Conservation (phyloP, 768 basidiomycete genomes). For the Agrocybe pediades region DNA sequence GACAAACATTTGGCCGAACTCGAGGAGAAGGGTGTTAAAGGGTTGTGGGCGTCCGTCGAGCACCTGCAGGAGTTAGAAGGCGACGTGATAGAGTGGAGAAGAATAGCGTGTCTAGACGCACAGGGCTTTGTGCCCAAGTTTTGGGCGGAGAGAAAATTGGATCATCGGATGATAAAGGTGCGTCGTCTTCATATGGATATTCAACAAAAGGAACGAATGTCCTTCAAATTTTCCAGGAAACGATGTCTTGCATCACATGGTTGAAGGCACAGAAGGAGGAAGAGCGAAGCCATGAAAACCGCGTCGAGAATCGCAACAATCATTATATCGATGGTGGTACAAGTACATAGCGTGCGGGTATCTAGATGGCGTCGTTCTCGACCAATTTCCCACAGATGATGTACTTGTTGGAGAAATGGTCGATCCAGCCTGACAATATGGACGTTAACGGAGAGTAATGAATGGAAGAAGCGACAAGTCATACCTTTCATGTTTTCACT, state of each 20-base stretch:
- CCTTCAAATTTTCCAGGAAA: constrained; percentile 10
- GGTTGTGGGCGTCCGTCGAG: constrained; percentile 58
- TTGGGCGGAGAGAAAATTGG: constrained; percentile 46
- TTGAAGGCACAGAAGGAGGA: constrained; percentile 8
- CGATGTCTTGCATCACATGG: constrained; percentile 13
- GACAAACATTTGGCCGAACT: constrained; percentile 43
- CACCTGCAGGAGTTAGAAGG: constrained; percentile 50
- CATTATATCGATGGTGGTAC: constrained; percentile 10
- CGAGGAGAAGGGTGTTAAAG: constrained; percentile 57
- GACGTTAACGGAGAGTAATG: constrained; percentile 1
- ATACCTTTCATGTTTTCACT: constrained; percentile 94
- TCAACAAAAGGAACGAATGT: neutral
- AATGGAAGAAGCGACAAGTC: constrained; percentile 10
- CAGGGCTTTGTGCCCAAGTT: constrained; percentile 58
- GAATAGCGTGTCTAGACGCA: constrained; percentile 58
- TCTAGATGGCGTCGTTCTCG: constrained; percentile 65
- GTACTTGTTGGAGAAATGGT: constrained; percentile 92
- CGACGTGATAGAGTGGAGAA: constrained; percentile 60
- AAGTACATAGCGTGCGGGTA: constrained; percentile 15
- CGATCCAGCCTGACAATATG: constrained; percentile 74
- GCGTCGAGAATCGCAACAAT: neutral
- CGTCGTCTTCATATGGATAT: neutral
- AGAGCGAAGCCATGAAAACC: neutral
- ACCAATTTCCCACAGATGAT: constrained; percentile 88
- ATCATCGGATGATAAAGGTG: constrained; percentile 51